phyloP scores from a whole-genome alignment of 2,329 filamentous ascomycete genomes.

The Emydomyces testavorans region DNA sequence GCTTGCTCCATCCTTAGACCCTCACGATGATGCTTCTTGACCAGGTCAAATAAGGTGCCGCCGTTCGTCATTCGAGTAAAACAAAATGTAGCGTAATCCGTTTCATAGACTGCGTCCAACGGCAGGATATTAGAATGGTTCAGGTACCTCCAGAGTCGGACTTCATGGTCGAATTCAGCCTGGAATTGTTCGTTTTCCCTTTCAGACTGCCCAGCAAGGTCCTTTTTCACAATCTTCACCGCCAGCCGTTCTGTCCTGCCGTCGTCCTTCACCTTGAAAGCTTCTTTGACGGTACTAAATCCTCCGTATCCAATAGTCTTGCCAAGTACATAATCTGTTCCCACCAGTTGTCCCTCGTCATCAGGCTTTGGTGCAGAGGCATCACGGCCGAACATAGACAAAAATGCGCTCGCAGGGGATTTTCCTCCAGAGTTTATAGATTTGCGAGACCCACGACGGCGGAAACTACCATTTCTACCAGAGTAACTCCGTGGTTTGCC shows the following conservation, averaged over 20 bases:
- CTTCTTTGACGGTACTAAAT: conserved; percentile 57
- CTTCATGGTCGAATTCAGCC: conserved; percentile 57
- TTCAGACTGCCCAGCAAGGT: conserved; percentile 44
- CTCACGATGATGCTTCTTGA: conserved; percentile 45
- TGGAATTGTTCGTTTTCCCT: conserved; percentile 54
- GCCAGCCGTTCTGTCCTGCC: conserved; percentile 44
- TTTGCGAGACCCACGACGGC: conserved; percentile 34
- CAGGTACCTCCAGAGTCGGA: conserved; percentile 55
- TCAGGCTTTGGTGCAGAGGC: conserved; percentile 43
- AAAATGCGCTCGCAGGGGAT: conserved; percentile 48
- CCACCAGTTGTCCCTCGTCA: conserved; percentile 56
- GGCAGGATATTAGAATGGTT: conserved; percentile 52
- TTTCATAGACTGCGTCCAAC: conserved; percentile 53
- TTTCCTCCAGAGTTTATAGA: conserved; percentile 42
- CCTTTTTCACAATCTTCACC: conserved; percentile 57
- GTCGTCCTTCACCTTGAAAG: conserved; percentile 48
- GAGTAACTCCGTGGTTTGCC: conserved; percentile 29
- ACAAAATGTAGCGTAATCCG: conserved; percentile 57
- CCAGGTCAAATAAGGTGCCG: conserved; percentile 53
- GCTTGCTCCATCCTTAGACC: conserved; percentile 44
- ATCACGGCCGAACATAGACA: conserved; percentile 43
- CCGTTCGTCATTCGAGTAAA: conserved; percentile 54
- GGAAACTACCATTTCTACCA: conserved; percentile 26
- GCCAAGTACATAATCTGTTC: conserved; percentile 55
- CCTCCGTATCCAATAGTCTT: conserved; percentile 55